phyloP scores from a whole-genome alignment of 73 alveolate species.

The Symbiodinium pilosum region DNA sequence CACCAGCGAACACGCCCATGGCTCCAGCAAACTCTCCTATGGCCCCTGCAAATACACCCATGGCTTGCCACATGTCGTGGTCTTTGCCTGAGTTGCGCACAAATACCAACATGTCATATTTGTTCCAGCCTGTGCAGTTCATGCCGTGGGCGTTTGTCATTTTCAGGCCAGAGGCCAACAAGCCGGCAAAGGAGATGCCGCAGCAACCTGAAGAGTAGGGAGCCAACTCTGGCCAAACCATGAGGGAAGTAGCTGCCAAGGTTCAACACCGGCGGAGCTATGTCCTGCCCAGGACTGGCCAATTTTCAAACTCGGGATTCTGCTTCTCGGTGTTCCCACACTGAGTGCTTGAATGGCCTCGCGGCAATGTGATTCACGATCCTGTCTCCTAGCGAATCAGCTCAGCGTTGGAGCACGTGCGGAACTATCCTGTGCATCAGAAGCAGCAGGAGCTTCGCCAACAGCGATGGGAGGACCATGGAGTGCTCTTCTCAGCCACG shows the following conservation, averaged over 20 bases:
- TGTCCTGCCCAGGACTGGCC: neutral
- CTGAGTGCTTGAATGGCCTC: no score
- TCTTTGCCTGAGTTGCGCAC: neutral
- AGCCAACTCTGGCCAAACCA: neutral
- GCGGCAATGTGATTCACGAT: no score
- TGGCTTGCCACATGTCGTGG: slow-evolving; percentile 75
- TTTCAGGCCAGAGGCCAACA: neutral
- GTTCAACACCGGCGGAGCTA: neutral
- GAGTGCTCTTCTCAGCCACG: neutral
- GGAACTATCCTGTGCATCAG: no score
- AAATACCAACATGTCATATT: neutral
- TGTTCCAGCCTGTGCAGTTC: no score
- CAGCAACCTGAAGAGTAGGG: neutral
- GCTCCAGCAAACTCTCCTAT: slow-evolving; percentile 61
- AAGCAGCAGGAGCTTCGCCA: neutral
- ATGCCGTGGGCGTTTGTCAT: no score
- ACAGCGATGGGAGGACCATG: neutral
- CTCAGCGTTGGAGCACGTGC: no score
- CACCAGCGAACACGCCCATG: slow-evolving; percentile 78
- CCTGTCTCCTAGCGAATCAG: no score
- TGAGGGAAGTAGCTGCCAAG: neutral
- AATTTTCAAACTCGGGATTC: no score
- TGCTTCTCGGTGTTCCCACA: no score
- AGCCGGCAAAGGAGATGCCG: neutral
- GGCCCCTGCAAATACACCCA: slow-evolving; percentile 68